phyloP scores from a whole-genome alignment of 148 eudicot genomes.

The Silene uniflora region DNA sequence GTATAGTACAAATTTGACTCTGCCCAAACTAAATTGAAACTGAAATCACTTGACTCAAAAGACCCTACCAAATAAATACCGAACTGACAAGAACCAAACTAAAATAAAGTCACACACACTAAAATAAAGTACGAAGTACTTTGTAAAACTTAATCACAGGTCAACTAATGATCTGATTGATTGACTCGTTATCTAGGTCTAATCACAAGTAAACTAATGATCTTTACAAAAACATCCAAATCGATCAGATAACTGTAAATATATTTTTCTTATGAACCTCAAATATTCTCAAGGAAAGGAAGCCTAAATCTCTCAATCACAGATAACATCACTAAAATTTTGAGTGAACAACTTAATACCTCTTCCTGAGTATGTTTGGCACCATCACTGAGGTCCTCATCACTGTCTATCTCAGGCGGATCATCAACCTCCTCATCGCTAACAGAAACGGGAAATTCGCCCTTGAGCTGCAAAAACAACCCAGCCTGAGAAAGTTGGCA shows the following conservation, averaged over 20 bases:
- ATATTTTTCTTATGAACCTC: not conserved
- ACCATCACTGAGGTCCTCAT: conserved; percentile 75
- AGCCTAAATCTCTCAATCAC: not conserved
- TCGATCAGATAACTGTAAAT: not conserved
- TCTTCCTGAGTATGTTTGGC: conserved; percentile 59
- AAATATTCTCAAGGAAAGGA: not conserved
- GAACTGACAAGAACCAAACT: no score
- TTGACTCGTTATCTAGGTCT: no score
- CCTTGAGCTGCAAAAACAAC: conserved; percentile 55
- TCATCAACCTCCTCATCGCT: conserved; percentile 95
- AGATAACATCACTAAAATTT: not conserved
- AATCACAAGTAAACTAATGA: no score
- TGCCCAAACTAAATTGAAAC: no score
- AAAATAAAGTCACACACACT: no score
- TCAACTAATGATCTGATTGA: no score
- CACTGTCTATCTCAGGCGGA: conserved; percentile 62
- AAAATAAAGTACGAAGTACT: no score
- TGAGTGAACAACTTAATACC: conserved; percentile 36
- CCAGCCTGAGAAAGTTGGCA: not conserved
- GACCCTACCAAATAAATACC: no score
- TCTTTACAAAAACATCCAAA: no score
- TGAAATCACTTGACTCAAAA: no score
- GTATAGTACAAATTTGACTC: no score
- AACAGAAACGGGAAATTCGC: conserved; percentile 71
- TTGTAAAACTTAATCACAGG: no score